Base-by-base conservation (phyloP, 1,284 basidiomycete genomes). In the Apiotrichum domesticum region DNA sequence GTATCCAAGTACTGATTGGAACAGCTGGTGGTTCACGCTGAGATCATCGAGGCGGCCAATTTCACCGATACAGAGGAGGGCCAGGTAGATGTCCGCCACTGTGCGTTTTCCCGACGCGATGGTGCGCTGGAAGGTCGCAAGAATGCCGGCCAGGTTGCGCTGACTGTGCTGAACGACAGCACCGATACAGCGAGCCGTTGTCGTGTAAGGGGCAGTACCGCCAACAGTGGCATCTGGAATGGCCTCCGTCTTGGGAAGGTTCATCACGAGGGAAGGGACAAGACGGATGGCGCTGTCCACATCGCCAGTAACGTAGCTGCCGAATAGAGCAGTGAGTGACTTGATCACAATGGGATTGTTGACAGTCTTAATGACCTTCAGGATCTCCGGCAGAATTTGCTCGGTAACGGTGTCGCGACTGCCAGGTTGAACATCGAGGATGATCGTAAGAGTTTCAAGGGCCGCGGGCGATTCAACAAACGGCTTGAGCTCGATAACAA, bases 41-140 rank as follows among this genome's bases (percentile, higher is more conserved):
- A 96, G 86, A 68, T 96, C 90, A 63, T 88, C 85, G 66, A 85
- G 85, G 35, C 91, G 85, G 34, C 93, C 93, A 40, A 96, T 81
- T 74, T 97, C 93, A 53, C 93, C 93, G 50, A 96, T 79, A 43
- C 90, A 87, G 14, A 95, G 79, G 46, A 97, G 80, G 59, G 88
- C 88, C n/a, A 97, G 81, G 46, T 90, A 85, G 15, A 87, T 79
- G 43, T 85, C 80, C 0, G 83, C 79, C 29, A 86, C 74, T 59
- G 83, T 83, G 6, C 85, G 82, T 70, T 89, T 90, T 4, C 85
- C 81, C 0, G 80, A 77, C 62, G 85, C 87, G 67, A 94, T 77
- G 56, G 84, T 78, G 72, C 86, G 88, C 11, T 86, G 83, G 70
- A 90, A 93, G 68, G 89, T 84, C 0, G 85, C 85, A 57, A 93